Evolutionary conservation across 768 basidiomycete species (phyloP), one percentile per base, ranked within the genome.

Genomic region (Tulasnella sp.): DNA sequence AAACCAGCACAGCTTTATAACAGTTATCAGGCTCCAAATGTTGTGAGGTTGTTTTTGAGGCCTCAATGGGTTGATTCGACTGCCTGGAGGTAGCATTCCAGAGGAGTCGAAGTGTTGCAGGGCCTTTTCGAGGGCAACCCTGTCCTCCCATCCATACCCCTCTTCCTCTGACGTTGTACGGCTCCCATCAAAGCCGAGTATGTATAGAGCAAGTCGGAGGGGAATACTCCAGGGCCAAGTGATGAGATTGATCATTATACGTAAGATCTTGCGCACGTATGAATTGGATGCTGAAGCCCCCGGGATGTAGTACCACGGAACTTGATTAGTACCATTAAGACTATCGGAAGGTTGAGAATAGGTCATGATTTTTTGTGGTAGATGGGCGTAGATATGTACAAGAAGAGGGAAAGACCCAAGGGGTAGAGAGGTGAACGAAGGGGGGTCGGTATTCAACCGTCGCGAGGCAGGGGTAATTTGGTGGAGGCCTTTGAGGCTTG

Each of bases 21-120:
- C 48, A 9, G 44, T 75, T 20, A 37, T 16, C 7, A 75, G 6
- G 39, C 44, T 55, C 37, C 42, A 35, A 23, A 75, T 7, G 26
- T 42, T 46, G 5, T 51, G 9, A 13, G 48, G 44, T 67, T 15
- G 51, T 23, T 32, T 26, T 67, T 55, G 46, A 37, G 32, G 48
- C 23, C 35, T 26, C 37, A 32, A 57, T 26, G 74, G 74, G 74
- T 75, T 32, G 32, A 75, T 55, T 44, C 74, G 74, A 32, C 74
- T 75, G 46, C 51, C 29, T 29, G 74, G 74, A 48, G 74, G 74
- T 20, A 48, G 39, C 13, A 55, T n/a, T 4, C 44, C 46, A n/a
- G 74, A 48, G 3, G 51, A 29, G 44, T 75, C 74, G 48, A 29
- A 75, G 16, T 35, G 57, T 32, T 51, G 74, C 3, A 75, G 72